Base-by-base conservation (phyloP, 768 basidiomycete genomes). In the Lactarius evosmus region DNA sequence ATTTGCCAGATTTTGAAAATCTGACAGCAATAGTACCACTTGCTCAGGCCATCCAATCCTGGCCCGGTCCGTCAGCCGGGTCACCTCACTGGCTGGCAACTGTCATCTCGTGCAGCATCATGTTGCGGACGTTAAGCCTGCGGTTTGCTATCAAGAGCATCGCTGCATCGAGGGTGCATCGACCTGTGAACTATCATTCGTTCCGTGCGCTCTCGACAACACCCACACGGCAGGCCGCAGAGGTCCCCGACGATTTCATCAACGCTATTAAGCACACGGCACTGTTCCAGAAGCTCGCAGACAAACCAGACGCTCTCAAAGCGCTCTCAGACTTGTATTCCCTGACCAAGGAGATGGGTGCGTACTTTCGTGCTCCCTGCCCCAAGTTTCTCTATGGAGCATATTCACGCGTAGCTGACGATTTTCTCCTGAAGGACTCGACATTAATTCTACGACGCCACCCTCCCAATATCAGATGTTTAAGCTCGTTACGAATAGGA, bases 391-490 rank as follows among this genome's bases (percentile, higher is more conserved):
- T 33, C 41, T 3, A 1, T 2, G 9, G 12, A 46, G n/a, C 12
- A 46, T 46, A 46, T 25, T n/a, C 44, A 22, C 46, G 40, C 7
- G 22, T 25, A 11, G 46, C 46, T 49, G 46, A 49, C 25, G 38
- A 25, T 46, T 30, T 30, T 30, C 30, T 40, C 44, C 33, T 32
- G 5, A 41, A 87, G 86, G 83, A 14, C 68, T 86, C 53, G 82
- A 86, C 65, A 58, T 78, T 36, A 69, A 77, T 19, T 68, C 75
- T 0, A 80, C 80, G 14, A 74, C 74, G 53, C 74, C 75, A 11
- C 83, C 83, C 14, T 81, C 84, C 11, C 75, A 76, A 11, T 72
- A 81, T 58, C 80, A 85, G 62, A 76, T 88, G 76, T 72, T 87
- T 60, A 83, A 80, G 66, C 75, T 89, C 54, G 74, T 81, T 30